These are phyloP conservation scores for Hirsutella minnesotensis DNA, from an alignment of 2,329 filamentous ascomycete genomes.

Conservation along the genomic window DNA sequence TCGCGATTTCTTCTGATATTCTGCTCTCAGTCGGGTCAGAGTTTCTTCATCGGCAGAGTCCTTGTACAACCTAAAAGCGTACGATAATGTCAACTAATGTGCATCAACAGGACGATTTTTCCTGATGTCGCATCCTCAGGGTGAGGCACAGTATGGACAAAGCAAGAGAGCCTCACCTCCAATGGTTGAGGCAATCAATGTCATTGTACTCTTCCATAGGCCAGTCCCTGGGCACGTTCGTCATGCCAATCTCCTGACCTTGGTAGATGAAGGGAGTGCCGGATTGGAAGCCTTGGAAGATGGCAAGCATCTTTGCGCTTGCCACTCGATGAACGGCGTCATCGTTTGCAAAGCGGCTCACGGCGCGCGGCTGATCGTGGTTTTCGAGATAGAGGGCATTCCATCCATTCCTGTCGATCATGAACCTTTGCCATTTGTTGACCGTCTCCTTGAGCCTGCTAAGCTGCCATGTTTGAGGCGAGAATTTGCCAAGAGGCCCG, in stretches of 20 bases:
- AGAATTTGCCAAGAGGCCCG: slow-evolving; percentile 31
- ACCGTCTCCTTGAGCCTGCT: slow-evolving; percentile 40
- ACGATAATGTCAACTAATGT: background rate
- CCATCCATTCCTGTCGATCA: slow-evolving; percentile 49
- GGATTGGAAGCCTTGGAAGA: slow-evolving; percentile 43
- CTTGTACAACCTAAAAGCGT: slow-evolving; percentile 12
- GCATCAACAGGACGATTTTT: background rate
- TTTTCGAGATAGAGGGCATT: slow-evolving; percentile 55
- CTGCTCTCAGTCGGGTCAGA: slow-evolving; percentile 21
- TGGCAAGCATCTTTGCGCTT: slow-evolving; percentile 48
- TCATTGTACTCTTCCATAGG: slow-evolving; percentile 57
- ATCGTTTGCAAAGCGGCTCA: slow-evolving; percentile 42
- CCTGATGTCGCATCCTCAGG: background rate
- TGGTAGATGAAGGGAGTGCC: slow-evolving; percentile 60
- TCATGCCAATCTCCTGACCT: slow-evolving; percentile 58
- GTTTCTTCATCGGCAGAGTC: slow-evolving; percentile 25
- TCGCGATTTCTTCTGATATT: slow-evolving; percentile 47
- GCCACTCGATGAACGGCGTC: slow-evolving; percentile 33
- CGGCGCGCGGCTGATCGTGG: slow-evolving; percentile 51
- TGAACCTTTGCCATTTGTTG: slow-evolving; percentile 46
- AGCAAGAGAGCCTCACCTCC: slow-evolving; percentile 22
- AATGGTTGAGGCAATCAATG: slow-evolving; percentile 44
- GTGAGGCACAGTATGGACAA: background rate
- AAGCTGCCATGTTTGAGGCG: slow-evolving; percentile 30
- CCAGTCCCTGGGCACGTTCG: slow-evolving; percentile 50